Conservation (phyloP, 2,329 filamentous ascomycete species). For the Huntiella abstrusa region DNA sequence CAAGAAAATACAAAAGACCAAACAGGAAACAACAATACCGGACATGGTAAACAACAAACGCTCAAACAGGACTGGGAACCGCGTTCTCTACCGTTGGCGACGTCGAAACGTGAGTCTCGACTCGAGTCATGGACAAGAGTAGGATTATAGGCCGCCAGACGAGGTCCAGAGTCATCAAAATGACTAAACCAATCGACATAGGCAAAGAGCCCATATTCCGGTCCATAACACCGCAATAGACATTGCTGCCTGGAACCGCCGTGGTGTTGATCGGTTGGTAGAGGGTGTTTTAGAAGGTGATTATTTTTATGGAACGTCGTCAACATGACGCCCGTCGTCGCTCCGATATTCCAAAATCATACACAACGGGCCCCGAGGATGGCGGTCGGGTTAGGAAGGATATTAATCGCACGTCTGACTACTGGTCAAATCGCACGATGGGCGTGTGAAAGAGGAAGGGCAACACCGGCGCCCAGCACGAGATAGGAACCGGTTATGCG, state of each 20-base stretch:
- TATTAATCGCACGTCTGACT: not conserved
- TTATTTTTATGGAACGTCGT: slow-evolving; percentile 9
- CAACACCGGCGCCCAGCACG: not conserved
- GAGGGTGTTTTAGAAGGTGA: slow-evolving; percentile 9
- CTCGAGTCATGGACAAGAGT: too few species aligned
- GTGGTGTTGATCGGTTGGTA: not conserved
- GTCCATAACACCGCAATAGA: too few species aligned
- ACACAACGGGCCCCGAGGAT: slow-evolving; percentile 8
- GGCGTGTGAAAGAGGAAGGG: not conserved
- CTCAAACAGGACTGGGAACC: slow-evolving; percentile 7
- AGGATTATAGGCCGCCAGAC: too few species aligned
- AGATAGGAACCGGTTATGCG: not conserved
- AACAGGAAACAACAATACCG: slow-evolving; percentile 2
- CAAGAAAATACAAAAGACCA: not conserved
- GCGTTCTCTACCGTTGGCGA: slow-evolving; percentile 4
- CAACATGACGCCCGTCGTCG: slow-evolving; percentile 8
- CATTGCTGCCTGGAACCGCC: too few species aligned
- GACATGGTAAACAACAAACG: slow-evolving; percentile 1
- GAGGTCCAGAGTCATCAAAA: not conserved
- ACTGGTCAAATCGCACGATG: not conserved
- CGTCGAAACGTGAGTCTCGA: not conserved
- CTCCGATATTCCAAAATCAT: slow-evolving; percentile 8
- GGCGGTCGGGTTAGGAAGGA: slow-evolving; percentile 5
- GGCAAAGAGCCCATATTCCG: too few species aligned
- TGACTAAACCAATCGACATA: not conserved